These are phyloP conservation scores for Cryphonectria nitschkei DNA, from an alignment of 2,329 filamentous ascomycete genomes.

Conservation along the genomic window DNA sequence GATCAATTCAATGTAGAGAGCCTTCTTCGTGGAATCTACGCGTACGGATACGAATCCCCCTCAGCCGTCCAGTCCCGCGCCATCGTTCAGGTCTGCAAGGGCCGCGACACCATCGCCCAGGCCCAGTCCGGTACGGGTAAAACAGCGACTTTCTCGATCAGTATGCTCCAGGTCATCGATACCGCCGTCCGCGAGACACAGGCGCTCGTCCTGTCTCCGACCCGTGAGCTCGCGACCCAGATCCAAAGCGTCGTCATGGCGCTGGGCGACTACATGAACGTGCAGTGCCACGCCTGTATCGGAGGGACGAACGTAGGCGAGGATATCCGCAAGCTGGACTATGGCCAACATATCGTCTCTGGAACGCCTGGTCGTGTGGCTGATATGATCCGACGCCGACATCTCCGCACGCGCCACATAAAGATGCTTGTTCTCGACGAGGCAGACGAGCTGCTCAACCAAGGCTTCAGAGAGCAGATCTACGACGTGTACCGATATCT, in stretches of 20 bases:
- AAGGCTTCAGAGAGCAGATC: conserved; percentile 99
- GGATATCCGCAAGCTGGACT: conserved; percentile 96
- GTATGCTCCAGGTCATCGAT: conserved; percentile 98
- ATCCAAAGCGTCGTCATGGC: conserved; percentile 99
- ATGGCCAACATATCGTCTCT: conserved; percentile 95
- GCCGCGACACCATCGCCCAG: conserved; percentile 97
- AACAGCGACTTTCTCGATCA: conserved; percentile 99
- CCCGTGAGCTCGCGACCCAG: conserved; percentile 97
- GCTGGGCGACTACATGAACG: conserved; percentile 99
- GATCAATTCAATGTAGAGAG: conserved; percentile 63
- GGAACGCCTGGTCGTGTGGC: conserved; percentile 98
- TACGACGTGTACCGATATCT: conserved; percentile 99
- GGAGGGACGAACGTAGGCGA: conserved; percentile 97
- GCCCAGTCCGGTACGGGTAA: conserved; percentile 99
- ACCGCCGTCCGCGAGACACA: conserved; percentile 93
- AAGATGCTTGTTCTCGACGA: conserved; percentile 99
- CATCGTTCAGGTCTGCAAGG: conserved; percentile 99
- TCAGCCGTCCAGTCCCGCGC: conserved; percentile 97
- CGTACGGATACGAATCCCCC: conserved; percentile 97
- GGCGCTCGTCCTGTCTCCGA: conserved; percentile 96
- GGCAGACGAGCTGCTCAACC: conserved; percentile 94
- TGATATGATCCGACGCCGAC: conserved; percentile 98
- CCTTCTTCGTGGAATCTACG: conserved; percentile 94
- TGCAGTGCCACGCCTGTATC: conserved; percentile 99
- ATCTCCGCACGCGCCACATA: conserved; percentile 96